phyloP scores from a whole-genome alignment of 1,284 basidiomycete genomes.

The Rhodotorula sp. region DNA sequence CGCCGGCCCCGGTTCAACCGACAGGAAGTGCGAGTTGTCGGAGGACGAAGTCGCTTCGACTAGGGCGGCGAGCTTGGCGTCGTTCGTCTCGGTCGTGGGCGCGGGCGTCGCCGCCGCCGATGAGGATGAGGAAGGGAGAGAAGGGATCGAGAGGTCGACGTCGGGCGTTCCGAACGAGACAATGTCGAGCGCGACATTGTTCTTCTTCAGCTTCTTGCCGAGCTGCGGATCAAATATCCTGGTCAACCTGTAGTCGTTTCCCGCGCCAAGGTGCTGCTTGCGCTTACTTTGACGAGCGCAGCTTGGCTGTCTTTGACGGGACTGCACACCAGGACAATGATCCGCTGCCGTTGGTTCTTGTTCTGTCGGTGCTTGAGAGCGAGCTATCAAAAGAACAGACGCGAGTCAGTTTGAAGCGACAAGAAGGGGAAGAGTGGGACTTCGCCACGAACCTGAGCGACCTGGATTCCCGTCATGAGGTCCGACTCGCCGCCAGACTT shows the following conservation, averaged over 20 bases:
- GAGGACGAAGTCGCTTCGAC: slow-evolving; percentile 72
- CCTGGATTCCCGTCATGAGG: slow-evolving; percentile 83
- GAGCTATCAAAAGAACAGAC: slow-evolving; percentile 53
- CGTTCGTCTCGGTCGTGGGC: slow-evolving; percentile 56
- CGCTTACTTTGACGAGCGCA: slow-evolving; percentile 40
- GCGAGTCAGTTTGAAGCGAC: too few species aligned
- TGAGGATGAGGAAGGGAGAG: slow-evolving; percentile 17
- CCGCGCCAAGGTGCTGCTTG: accelerated
- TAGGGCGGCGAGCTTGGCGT: slow-evolving; percentile 67
- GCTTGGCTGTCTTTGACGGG: slow-evolving; percentile 59
- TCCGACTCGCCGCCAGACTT: slow-evolving; percentile 72
- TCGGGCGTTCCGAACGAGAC: slow-evolving; percentile 63
- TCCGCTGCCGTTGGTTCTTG: slow-evolving; percentile 94
- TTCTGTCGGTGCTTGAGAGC: slow-evolving; percentile 97
- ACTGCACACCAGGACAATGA: slow-evolving; percentile 89
- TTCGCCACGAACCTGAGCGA: slow-evolving; percentile 63
- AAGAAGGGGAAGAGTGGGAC: not conserved
- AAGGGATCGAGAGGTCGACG: slow-evolving; percentile 26
- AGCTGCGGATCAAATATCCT: slow-evolving; percentile 54
- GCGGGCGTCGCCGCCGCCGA: slow-evolving; percentile 62
- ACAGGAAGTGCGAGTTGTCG: slow-evolving; percentile 81
- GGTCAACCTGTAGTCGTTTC: not conserved
- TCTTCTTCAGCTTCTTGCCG: slow-evolving; percentile 98
- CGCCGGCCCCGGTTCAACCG: slow-evolving; percentile 74
- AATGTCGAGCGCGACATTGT: slow-evolving; percentile 94